Conservation (phyloP, 768 basidiomycete species). For the Serendipita sp. region DNA sequence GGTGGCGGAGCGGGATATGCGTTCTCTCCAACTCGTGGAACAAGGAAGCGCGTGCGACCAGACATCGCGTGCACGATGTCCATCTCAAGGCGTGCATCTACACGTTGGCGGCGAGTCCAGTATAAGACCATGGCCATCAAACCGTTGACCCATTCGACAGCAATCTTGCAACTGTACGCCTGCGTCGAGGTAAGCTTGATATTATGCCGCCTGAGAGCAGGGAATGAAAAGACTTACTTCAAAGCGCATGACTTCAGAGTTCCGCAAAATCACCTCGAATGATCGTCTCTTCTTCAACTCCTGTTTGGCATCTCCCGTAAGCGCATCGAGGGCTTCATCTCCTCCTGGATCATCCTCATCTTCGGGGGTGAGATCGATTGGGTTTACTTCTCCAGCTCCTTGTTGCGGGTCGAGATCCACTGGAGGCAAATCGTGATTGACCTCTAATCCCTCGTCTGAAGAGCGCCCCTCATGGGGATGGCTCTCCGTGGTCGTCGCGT, state of each 20-base stretch:
- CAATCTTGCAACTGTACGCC: constrained; percentile 49
- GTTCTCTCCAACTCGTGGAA: constrained; percentile 32
- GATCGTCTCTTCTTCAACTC: constrained; percentile 43
- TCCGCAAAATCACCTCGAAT: constrained; percentile 61
- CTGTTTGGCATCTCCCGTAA: constrained; percentile 28
- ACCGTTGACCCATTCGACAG: constrained; percentile 73
- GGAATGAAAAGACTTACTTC: constrained; percentile 39
- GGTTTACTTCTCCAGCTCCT: constrained; percentile 21
- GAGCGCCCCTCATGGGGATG: not conserved
- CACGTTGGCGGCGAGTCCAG: constrained; percentile 63
- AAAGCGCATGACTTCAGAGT: constrained; percentile 54
- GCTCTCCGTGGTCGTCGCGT: not conserved
- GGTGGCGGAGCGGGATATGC: constrained; percentile 35
- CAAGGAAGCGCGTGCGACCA: constrained; percentile 21
- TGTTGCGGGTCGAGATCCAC: constrained; percentile 11
- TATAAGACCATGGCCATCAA: constrained; percentile 56
- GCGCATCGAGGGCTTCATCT: constrained; percentile 30
- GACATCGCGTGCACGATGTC: constrained; percentile 42
- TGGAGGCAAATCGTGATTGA: not conserved
- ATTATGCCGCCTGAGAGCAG: not conserved
- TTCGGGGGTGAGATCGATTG: constrained; percentile 25
- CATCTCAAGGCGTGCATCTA: constrained; percentile 70
- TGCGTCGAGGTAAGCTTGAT: constrained; percentile 21
- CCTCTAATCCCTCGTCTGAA: constrained; percentile 6
- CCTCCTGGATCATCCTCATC: constrained; percentile 58